Percentiles rank a stretch among this genome's conserved stretches.
Conservation (phyloP, 2,329 filamentous ascomycete species). For the Claviceps quebecensis region DNA sequence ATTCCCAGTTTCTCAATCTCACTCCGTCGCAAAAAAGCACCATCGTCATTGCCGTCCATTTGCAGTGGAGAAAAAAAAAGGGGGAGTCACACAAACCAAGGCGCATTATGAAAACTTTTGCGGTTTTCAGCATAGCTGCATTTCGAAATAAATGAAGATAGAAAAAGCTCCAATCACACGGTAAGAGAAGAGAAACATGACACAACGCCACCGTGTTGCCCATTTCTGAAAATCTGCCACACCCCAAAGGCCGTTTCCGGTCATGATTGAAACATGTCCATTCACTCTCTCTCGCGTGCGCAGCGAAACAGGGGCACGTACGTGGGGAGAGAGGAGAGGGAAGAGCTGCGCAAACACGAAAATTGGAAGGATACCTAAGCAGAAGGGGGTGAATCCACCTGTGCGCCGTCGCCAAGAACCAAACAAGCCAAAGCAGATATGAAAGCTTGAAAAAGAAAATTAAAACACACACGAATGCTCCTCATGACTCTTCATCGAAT, state of each 20-base stretch:
- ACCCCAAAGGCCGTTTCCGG: neutral
- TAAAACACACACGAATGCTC: neutral
- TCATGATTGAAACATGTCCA: neutral
- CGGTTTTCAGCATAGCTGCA: no score
- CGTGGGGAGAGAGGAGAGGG: neutral
- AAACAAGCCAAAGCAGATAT: neutral
- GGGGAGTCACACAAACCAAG: no score
- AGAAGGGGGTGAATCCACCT: neutral
- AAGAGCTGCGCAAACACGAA: neutral
- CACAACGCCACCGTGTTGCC: neutral
- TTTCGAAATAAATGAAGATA: no score
- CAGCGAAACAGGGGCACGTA: neutral
- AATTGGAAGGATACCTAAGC: neutral
- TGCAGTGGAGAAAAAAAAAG: neutral
- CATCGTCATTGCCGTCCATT: no score
- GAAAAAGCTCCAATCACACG: no score
- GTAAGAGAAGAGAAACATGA: neutral
- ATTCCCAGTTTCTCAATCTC: no score
- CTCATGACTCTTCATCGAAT: conserved; percentile 26
- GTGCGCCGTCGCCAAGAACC: conserved; percentile 9
- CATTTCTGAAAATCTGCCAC: neutral
- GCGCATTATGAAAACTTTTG: no score
- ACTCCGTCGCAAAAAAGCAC: no score
- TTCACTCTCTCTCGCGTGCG: neutral
- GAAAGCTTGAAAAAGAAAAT: neutral